These are phyloP conservation scores for Penicillium occitanis DNA, from an alignment of 2,329 filamentous ascomycete genomes.

Conservation along the genomic window DNA sequence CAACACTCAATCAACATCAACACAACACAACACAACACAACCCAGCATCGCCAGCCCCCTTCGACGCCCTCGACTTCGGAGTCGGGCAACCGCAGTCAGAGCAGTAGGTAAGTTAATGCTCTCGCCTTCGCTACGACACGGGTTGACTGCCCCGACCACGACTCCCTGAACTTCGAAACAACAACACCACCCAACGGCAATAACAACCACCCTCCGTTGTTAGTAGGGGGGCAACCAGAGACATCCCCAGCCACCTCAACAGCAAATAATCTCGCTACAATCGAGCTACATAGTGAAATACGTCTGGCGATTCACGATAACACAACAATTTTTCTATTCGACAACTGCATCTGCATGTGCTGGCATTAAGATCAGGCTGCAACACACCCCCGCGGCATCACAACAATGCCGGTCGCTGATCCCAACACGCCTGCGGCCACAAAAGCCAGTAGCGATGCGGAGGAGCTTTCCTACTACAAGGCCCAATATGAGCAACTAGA, in stretches of 20 bases:
- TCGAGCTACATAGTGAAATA: background rate
- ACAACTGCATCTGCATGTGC: slow-evolving; percentile 14
- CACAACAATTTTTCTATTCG: background rate
- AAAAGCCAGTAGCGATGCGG: slow-evolving; percentile 47
- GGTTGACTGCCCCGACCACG: slow-evolving; percentile 20
- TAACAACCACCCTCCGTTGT: background rate
- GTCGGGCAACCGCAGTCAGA: slow-evolving; percentile 19
- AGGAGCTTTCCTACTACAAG: slow-evolving; percentile 93
- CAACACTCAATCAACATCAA: slow-evolving; percentile 12
- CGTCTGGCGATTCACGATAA: background rate
- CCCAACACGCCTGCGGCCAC: slow-evolving; percentile 38
- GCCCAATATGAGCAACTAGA: slow-evolving; percentile 91
- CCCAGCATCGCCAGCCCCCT: slow-evolving; percentile 10
- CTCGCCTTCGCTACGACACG: slow-evolving; percentile 7
- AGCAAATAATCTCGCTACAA: background rate
- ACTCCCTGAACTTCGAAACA: slow-evolving; percentile 4
- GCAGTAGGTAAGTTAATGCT: slow-evolving; percentile 18
- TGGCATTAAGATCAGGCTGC: slow-evolving; percentile 7
- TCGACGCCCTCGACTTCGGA: slow-evolving; percentile 17
- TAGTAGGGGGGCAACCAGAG: background rate
- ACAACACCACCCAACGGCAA: slow-evolving; percentile 4
- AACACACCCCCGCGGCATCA: slow-evolving; percentile 17
- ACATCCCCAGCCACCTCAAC: background rate
- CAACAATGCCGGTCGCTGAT: slow-evolving; percentile 41
- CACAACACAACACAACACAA: slow-evolving; percentile 5